Evolutionary conservation across 208 protist genomes (phyloP).

Genomic region (Trypanosomatidae sp.): DNA sequence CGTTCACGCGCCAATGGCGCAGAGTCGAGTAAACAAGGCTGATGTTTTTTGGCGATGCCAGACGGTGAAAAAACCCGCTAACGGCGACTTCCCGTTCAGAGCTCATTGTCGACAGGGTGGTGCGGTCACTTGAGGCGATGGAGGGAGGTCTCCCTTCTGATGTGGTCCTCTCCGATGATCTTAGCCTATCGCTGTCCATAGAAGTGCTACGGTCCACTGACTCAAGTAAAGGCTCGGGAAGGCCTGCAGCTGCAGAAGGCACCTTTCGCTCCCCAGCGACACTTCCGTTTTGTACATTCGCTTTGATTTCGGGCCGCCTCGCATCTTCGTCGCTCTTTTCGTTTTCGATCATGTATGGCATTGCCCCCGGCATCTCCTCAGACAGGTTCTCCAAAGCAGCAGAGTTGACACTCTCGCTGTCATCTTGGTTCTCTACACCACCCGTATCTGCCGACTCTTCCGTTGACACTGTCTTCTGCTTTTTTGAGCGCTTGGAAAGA

Average conservation of each 20-base stretch:
- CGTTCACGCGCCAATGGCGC: conserved; percentile 76
- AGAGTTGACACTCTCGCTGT: conserved; percentile 39
- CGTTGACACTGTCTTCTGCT: conserved; percentile 2
- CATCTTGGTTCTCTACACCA: conserved; percentile 18
- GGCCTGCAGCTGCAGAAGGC: neutral
- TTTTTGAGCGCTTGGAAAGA: conserved; percentile 54
- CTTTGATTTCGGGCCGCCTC: neutral
- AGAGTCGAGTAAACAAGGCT: conserved; percentile 66
- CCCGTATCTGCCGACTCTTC: conserved; percentile 22
- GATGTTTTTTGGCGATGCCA: conserved; percentile 68
- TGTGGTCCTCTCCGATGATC: conserved; percentile 7
- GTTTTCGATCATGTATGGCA: conserved; percentile 45
- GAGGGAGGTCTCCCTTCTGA: conserved; percentile 34
- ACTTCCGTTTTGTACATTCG: neutral
- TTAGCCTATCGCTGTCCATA: conserved; percentile 9
- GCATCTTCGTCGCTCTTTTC: conserved; percentile 13
- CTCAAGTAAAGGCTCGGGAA: conserved; percentile 9
- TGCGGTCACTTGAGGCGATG: conserved; percentile 35
- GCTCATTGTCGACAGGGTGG: conserved; percentile 48
- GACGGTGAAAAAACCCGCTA: conserved; percentile 65
- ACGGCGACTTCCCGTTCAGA: conserved; percentile 77
- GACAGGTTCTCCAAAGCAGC: conserved; percentile 30
- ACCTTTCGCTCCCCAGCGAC: neutral
- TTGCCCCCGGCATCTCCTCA: conserved; percentile 30
- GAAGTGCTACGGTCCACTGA: neutral